A percentile compares a stretch with the other conserved stretches of the same genome.
These are phyloP conservation scores for Liquidambar formosana DNA, from an alignment of 164 flowering plant genomes.

Conservation along the genomic window DNA sequence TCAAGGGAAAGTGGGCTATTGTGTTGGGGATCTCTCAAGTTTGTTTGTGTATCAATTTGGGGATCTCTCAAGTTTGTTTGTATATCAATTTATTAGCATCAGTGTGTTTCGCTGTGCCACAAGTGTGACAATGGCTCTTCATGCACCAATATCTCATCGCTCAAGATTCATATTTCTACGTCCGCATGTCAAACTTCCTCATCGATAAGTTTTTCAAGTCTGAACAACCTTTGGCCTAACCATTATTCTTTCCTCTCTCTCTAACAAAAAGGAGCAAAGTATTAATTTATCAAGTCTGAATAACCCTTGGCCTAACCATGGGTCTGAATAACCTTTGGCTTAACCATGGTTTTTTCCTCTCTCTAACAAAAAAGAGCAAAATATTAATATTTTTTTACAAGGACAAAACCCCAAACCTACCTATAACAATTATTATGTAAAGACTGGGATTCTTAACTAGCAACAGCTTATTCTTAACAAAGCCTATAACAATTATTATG, in stretches of 20 bases:
- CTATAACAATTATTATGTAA: too few species aligned
- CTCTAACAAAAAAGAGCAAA: conserved; percentile 26
- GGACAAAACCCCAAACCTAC: too few species aligned
- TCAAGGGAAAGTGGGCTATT: too few species aligned
- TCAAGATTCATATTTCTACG: conserved; percentile 31
- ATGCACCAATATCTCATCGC: conserved; percentile 66
- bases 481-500: too few species aligned
- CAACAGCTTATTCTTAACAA: too few species aligned
- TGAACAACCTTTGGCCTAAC: conserved; percentile 70
- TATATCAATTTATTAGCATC: too few species aligned
- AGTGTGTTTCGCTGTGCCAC: conserved; percentile 90
- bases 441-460: too few species aligned
- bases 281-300: conserved; percentile 20
- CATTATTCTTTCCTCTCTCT: conserved; percentile 54
- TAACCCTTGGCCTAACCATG: too few species aligned
- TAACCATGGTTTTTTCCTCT: conserved; percentile 71
- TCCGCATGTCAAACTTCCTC: not conserved
- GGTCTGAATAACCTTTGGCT: conserved; percentile 73
- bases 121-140: conserved; percentile 87
- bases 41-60: too few species aligned
- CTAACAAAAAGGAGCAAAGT: conserved; percentile 29
- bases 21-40: too few species aligned
- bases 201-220: conserved; percentile 18
- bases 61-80: too few species aligned
- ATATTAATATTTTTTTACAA: too few species aligned